Evolutionary conservation across 1,284 basidiomycete genomes (phyloP).

Genomic region (Cryptococcus depauperatus): DNA sequence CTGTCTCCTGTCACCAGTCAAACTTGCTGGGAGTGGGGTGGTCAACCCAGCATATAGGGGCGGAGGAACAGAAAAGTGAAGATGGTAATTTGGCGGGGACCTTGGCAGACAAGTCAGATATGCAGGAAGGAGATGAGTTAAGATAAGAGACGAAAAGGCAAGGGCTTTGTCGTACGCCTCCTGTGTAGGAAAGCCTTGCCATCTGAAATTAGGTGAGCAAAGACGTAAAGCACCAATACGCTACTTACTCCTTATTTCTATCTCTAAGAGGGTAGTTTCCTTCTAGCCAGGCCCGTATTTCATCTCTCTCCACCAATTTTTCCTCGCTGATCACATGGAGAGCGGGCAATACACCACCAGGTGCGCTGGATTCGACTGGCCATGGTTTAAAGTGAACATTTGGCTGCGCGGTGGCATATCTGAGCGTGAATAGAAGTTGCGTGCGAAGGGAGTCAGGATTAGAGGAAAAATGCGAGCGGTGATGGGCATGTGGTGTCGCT

Average conservation of each 20-base stretch:
- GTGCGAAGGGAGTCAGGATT: constrained; percentile 30
- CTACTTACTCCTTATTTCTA: constrained; percentile 22
- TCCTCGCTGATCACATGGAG: constrained; percentile 28
- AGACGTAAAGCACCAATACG: background rate
- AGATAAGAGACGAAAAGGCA: constrained; percentile 30
- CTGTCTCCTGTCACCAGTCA: constrained; percentile 32
- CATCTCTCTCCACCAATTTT: constrained; percentile 23
- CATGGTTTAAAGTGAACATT: constrained; percentile 28
- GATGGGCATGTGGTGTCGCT: constrained; percentile 14
- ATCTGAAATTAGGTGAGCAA: constrained; percentile 8
- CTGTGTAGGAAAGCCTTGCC: constrained; percentile 32
- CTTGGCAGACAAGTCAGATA: constrained; percentile 17
- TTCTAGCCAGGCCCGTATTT: constrained; percentile 37
- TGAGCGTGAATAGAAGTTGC: constrained; percentile 38
- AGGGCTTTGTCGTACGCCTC: constrained; percentile 33
- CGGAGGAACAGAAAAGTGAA: constrained; percentile 26
- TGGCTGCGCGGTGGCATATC: constrained; percentile 13
- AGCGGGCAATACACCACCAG: constrained; percentile 25
- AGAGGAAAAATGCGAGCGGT: constrained; percentile 29
- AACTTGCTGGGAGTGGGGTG: constrained; percentile 34
- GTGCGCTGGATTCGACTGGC: constrained; percentile 30
- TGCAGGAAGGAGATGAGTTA: constrained; percentile 27
- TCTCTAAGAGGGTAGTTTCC: constrained; percentile 22
- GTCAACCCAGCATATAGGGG: constrained; percentile 31
- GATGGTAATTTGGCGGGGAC: constrained; percentile 10